These are phyloP conservation scores for Actinidia chinensis DNA, from an alignment of 179 eudicot species.

Conservation along the genomic window DNA sequence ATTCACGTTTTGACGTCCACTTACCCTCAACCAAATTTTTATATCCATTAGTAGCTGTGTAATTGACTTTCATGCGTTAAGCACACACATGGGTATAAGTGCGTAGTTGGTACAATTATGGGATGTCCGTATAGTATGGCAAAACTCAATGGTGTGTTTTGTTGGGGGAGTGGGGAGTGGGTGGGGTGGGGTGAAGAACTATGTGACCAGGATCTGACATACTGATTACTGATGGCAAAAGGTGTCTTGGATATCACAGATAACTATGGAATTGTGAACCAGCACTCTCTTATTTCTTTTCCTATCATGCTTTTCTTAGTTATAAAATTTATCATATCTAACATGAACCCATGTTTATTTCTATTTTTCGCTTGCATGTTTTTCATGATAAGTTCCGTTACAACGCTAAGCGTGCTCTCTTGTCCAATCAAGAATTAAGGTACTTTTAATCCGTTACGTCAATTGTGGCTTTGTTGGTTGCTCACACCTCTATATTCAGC, in stretches of 20 bases:
- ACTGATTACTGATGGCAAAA: not conserved
- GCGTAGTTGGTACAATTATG: not conserved
- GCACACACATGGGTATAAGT: not conserved
- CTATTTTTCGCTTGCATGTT: slow-evolving; percentile 53
- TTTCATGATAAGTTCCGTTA: slow-evolving; percentile 91
- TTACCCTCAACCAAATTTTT: not conserved
- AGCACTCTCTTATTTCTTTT: not conserved
- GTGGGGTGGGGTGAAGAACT: not conserved
- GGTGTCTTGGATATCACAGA: not conserved
- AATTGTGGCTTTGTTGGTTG: slow-evolving; percentile 7
- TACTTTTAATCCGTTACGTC: slow-evolving; percentile 28
- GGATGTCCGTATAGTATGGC: slow-evolving; percentile 8
- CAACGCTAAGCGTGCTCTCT: slow-evolving; percentile 99
- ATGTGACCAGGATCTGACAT: not conserved
- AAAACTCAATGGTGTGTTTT: not conserved
- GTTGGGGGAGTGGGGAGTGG: not conserved
- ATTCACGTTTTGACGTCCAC: not conserved
- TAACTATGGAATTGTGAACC: not conserved
- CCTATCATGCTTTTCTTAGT: slow-evolving; percentile 11
- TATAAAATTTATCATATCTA: slow-evolving; percentile 4
- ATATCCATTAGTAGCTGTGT: not conserved
- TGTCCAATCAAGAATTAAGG: slow-evolving; percentile 99
- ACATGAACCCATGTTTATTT: slow-evolving; percentile 3
- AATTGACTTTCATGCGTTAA: not conserved
- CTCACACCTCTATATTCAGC: slow-evolving; percentile 7